Base-by-base conservation (phyloP, 2,329 filamentous ascomycete species). In the Ophidiomyces ophidiicola region DNA sequence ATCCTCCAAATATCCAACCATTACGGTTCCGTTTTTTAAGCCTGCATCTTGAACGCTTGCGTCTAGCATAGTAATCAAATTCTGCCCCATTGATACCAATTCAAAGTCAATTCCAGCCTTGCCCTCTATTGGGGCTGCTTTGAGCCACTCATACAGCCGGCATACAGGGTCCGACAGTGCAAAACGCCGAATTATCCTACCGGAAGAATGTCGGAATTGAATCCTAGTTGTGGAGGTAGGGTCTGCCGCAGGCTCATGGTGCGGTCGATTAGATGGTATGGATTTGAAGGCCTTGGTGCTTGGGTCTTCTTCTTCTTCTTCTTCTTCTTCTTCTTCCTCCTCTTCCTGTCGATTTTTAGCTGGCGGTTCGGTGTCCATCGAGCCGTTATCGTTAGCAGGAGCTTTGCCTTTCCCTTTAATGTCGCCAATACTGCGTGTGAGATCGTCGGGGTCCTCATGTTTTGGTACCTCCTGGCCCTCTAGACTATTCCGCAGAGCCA, bases 81-180 rank as follows among this genome's bases (percentile, higher is more conserved):
- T 90, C 55, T 80, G 80, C 33, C 86, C 84, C 76, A 93, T 81
- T 46, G 75, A 75, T 58, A 90, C 86, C 48, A 98, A 71, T 58
- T 96, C 88, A 61, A 98, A 98, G 45, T 76, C 72, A 8, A 80
- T 61, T 0, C 80, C 83, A 20, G 74, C 72, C 59, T 85, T 88
- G 51, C 81, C 85, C 48, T 87, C 80, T 34, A 93, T 61, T 1
- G 86, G 83, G 44, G 81, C 77, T 0, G 87, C 80, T 65, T 96
- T 98, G 48, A 98, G 76, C 85, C 87, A 98, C 64, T 98, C 90
- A 60, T 88, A 98, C 32, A 98, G 78, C 8, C 83, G 76, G 40
- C 76, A 72, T 8, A 98, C 86, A 1, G 73, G 68, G 42, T 98
- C 90, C 10, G 73, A 60, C 3, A 87, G 61, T 6, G 69, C 67